Conservation (phyloP, 208 protist species). For the Zelonia costaricensis region DNA sequence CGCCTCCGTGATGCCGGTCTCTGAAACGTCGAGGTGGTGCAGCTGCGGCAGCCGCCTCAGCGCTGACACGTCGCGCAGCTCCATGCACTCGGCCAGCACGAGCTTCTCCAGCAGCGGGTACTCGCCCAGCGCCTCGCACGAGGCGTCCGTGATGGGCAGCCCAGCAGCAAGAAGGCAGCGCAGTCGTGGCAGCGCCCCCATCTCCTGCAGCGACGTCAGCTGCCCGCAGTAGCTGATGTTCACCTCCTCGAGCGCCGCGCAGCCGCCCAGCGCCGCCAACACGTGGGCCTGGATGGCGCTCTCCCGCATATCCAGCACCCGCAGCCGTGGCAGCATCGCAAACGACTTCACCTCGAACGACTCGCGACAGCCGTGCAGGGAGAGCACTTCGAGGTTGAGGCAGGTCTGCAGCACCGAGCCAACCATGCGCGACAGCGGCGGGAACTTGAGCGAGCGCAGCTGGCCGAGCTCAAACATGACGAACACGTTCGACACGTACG, state of each 20-base stretch:
- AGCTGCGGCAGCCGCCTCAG: constrained; percentile 22
- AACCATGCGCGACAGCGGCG: constrained; percentile 29
- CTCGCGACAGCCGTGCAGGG: constrained; percentile 32
- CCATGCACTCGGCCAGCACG: constrained; percentile 20
- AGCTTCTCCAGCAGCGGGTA: constrained; percentile 32
- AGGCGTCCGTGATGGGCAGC: constrained; percentile 24
- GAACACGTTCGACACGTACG: constrained; percentile 34
- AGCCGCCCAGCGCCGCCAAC: constrained; percentile 13
- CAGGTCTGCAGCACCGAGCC: constrained; percentile 40
- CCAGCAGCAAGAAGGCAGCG: constrained; percentile 25
- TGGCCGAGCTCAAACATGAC: constrained; percentile 33
- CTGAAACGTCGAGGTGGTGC: constrained; percentile 30
- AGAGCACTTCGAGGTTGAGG: constrained; percentile 35
- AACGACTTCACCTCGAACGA: constrained; percentile 28
- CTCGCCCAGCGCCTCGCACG: constrained; percentile 7
- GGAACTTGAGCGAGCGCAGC: constrained; percentile 32
- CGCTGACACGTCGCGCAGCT: constrained; percentile 24
- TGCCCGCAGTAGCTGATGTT: constrained; percentile 22
- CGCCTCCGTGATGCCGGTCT: constrained; percentile 22
- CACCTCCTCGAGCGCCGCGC: constrained; percentile 26
- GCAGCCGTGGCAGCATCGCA: constrained; percentile 15
- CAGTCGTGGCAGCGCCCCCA: constrained; percentile 26
- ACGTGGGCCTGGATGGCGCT: constrained; percentile 21
- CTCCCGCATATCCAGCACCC: constrained; percentile 31
- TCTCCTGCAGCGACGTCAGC: constrained; percentile 14